phyloP scores from a whole-genome alignment of 805 yeast genomes.

The Maudiozyma pseudohumilis region DNA sequence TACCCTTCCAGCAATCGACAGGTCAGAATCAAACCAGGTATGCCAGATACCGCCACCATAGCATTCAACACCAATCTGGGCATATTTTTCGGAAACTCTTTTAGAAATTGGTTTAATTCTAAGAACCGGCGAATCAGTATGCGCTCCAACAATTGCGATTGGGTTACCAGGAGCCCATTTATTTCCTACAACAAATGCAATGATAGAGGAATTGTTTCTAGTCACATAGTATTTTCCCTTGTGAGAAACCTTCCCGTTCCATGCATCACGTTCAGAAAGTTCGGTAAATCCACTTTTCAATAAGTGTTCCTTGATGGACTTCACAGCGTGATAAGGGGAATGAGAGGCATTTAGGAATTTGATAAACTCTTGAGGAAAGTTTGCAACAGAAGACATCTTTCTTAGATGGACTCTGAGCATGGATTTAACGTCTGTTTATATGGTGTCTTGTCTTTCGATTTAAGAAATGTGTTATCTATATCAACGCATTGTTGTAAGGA shows the following conservation, averaged over 20 bases:
- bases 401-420: slow-evolving; percentile 25
- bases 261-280: slow-evolving; percentile 57
- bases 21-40: slow-evolving; percentile 93
- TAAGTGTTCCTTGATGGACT: slow-evolving; percentile 48
- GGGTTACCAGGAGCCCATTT: slow-evolving; percentile 70
- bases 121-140: slow-evolving; percentile 87
- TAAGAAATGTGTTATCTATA: too few species aligned
- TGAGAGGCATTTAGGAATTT: slow-evolving; percentile 77
- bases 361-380: slow-evolving; percentile 46
- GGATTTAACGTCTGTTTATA: too few species aligned
- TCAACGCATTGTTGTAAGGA: too few species aligned
- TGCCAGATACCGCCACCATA: slow-evolving; percentile 97
- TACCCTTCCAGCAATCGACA: slow-evolving; percentile 86
- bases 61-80: slow-evolving; percentile 85
- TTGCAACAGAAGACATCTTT: slow-evolving; percentile 12
- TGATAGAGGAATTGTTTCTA: slow-evolving; percentile 78
- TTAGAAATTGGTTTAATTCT: slow-evolving; percentile 82
- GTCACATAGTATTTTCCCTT: slow-evolving; percentile 76
- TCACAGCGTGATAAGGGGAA: slow-evolving; percentile 90
- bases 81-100: slow-evolving; percentile 59
- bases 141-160: slow-evolving; percentile 86
- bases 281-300: slow-evolving; percentile 58
- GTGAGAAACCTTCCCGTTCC: slow-evolving; percentile 48
- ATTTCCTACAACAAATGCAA: slow-evolving; percentile 78
- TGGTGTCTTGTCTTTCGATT: too few species aligned